These are phyloP conservation scores for Nevesoporus exiguus DNA, from an alignment of 768 basidiomycete genomes.

Conservation along the genomic window DNA sequence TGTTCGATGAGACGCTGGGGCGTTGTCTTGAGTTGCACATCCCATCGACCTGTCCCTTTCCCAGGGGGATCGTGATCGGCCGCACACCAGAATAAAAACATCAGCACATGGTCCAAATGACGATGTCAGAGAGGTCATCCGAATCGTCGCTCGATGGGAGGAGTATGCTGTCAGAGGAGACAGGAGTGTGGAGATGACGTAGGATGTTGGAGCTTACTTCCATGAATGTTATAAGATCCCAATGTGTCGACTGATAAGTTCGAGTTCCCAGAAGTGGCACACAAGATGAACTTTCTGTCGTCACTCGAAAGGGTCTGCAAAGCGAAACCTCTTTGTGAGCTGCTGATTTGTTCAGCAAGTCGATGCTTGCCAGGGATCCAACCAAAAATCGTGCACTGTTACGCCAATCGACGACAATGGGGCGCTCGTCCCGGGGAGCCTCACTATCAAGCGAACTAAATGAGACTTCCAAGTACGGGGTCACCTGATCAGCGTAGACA, in stretches of 20 bases:
- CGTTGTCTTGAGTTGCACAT: no score
- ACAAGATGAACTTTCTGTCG: not conserved
- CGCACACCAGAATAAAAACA: no score
- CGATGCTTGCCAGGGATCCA: not conserved
- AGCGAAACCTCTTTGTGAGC: not conserved
- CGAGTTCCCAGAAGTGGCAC: not conserved
- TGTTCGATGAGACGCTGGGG: no score
- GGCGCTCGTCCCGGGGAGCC: not conserved
- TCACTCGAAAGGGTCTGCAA: not conserved
- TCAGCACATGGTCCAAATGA: no score
- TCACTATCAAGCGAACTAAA: not conserved
- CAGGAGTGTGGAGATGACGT: not conserved
- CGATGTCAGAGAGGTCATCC: no score
- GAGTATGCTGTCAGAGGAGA: no score
- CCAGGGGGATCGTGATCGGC: no score
- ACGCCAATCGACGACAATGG: not conserved
- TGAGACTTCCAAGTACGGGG: not conserved
- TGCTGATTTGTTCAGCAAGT: not conserved
- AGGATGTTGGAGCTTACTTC: not conserved
- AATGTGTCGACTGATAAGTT: not conserved
- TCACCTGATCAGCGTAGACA: not conserved
- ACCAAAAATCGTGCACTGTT: not conserved
- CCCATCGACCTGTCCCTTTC: no score
- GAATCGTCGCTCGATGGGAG: no score
- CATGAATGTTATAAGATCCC: slow-evolving; percentile 1